phyloP scores from a whole-genome alignment of 108 stramenopile species.

The Aurantiochytrium sp. region DNA sequence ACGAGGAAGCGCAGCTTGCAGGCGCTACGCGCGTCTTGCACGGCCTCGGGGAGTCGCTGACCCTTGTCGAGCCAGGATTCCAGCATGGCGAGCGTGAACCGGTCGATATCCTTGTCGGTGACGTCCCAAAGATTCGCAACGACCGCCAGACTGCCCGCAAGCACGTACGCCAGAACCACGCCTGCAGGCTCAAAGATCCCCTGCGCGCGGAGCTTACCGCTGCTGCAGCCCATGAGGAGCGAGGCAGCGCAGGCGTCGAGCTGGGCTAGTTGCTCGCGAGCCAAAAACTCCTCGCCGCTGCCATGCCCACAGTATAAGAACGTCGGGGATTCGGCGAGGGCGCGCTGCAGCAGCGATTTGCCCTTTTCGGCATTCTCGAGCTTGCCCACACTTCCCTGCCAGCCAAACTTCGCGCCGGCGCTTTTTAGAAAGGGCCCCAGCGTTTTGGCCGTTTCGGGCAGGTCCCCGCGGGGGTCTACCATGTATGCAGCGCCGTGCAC shows the following conservation, averaged over 20 bases:
- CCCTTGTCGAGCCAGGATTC: constrained; percentile 51
- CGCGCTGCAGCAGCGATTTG: constrained; percentile 54
- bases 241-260: constrained; percentile 52
- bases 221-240: constrained; percentile 95
- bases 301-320: constrained; percentile 94
- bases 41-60: constrained; percentile 66
- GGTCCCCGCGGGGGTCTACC: constrained; percentile 86
- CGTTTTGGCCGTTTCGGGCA: constrained; percentile 66
- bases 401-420: constrained; percentile 44
- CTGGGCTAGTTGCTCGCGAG: constrained; percentile 64
- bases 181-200: constrained; percentile 83
- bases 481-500: constrained; percentile 64
- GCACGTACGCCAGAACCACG: constrained; percentile 79
- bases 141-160: constrained; percentile 83
- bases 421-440: constrained; percentile 64
- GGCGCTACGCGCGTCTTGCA: constrained; percentile 69
- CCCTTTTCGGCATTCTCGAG: constrained; percentile 61
- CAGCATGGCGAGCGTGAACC: constrained; percentile 65
- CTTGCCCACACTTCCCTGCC: constrained; percentile 70
- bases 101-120: constrained; percentile 93
- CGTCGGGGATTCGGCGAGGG: constrained; percentile 61
- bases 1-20: constrained; percentile 85
- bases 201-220: constrained; percentile 73
- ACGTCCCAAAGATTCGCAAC: constrained; percentile 98
- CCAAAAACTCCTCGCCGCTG: constrained; percentile 76